Evolutionary conservation across 106 monocot species (phyloP).

Genomic region (Iris macrosiphon): DNA sequence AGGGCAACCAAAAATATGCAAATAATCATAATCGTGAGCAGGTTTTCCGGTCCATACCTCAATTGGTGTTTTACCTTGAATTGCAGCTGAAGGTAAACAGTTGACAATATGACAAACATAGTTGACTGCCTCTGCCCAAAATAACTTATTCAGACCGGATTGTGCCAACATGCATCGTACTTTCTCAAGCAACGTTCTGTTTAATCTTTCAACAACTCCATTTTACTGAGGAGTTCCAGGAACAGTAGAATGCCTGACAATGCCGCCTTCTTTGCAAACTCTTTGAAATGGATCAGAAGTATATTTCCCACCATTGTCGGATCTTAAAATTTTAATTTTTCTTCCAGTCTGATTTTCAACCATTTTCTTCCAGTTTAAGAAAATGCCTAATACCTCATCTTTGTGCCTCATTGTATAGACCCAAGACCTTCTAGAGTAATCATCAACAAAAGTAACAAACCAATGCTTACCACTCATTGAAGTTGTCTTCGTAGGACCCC

Average conservation of each 20-base stretch:
- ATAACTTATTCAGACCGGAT: no score
- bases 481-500: neutral
- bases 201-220: neutral
- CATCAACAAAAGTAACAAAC: slow-evolving; percentile 6
- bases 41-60: neutral
- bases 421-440: slow-evolving; percentile 4
- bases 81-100: neutral
- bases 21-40: no score
- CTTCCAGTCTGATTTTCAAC: neutral
- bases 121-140: no score
- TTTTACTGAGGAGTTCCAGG: neutral
- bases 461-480: neutral
- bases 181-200: neutral
- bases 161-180: neutral
- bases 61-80: neutral
- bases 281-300: neutral
- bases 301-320: neutral
- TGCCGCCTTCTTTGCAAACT: neutral
- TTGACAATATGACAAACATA: slow-evolving; percentile 1
- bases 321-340: neutral
- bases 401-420: neutral
- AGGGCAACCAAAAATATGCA: neutral
- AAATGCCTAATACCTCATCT: neutral
- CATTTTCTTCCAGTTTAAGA: neutral
- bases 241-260: neutral